These are phyloP conservation scores for Aspergillus latus DNA, from an alignment of 2,329 filamentous ascomycete species.

Conservation along the genomic window DNA sequence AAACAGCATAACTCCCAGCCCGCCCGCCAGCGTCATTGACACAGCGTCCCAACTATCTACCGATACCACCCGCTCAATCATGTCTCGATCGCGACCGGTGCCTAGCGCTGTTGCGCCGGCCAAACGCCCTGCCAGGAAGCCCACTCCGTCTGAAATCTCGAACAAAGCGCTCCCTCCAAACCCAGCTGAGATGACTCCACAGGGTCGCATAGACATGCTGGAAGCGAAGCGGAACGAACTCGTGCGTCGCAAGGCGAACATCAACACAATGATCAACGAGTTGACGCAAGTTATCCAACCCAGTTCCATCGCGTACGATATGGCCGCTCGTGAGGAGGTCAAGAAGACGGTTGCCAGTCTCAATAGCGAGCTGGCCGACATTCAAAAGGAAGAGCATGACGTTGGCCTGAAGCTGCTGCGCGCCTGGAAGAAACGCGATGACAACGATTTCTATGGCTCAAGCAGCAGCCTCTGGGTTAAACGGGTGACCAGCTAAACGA, in stretches of 20 bases:
- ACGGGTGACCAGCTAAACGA: conserved; percentile 64
- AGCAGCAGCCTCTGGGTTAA: conserved; percentile 73
- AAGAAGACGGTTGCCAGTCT: conserved; percentile 66
- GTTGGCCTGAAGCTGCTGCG: conserved; percentile 72
- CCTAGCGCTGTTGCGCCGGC: conserved; percentile 31
- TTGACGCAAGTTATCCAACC: conserved; percentile 76
- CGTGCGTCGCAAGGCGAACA: conserved; percentile 66
- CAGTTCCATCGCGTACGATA: conserved; percentile 64
- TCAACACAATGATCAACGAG: conserved; percentile 70
- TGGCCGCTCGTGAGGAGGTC: conserved; percentile 59
- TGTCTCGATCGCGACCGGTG: conserved; percentile 43
- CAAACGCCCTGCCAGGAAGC: conserved; percentile 43
- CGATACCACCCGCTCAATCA: conserved; percentile 36
- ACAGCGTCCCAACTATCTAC: conserved; percentile 32
- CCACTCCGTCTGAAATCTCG: conserved; percentile 40
- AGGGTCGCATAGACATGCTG: conserved; percentile 66
- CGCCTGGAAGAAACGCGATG: conserved; percentile 72
- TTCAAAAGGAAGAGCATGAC: conserved; percentile 75
- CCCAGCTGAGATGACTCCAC: conserved; percentile 61
- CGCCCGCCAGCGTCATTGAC: conserved; percentile 33
- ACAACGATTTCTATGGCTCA: conserved; percentile 50
- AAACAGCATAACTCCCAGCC: conserved; percentile 32
- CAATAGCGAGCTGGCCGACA: conserved; percentile 66
- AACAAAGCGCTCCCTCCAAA: conserved; percentile 49
- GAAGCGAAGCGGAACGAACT: conserved; percentile 66